Evolutionary conservation across 805 yeast species (phyloP), one percentile per base, ranked within the genome.

Genomic region (Kodamaea jinghongensis): DNA sequence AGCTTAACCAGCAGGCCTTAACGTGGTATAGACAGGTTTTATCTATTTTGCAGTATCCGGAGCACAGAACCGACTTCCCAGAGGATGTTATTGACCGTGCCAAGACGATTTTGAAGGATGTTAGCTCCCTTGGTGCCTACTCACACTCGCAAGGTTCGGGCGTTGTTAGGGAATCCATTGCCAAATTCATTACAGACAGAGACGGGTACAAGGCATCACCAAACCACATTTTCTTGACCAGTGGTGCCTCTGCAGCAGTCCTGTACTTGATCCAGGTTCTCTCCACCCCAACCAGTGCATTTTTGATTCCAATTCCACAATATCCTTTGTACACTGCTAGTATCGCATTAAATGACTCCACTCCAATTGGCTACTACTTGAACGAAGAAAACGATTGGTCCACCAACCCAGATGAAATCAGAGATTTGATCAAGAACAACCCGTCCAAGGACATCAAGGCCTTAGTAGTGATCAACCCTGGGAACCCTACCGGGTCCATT

Each of bases 241-340:
- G 86, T 4, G 99, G 99, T 52, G 99, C 99, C 2, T 90, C 98
- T 9, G 78, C 90, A 16, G 97, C 96, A 1, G 98, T 91, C n/a
- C 73, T 80, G 39, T 80, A 84, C 51, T 66, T 93, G 43, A 66
- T 93, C 39, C 81, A 82, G 36, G 73, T 90, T 20, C 63, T 93
- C 13, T 75, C 93, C 4, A 61, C 71, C 28, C 75, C 75, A 30
- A 63, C 78, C 42, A 74, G 93, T 2, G 95, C 95, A 35, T 86
- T 70, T 56, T 65, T 95, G 63, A 89, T 93, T 49, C 99, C 99
- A 23, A 91, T 93, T 50, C 99, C 99, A 10, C 99, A 93, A 67
- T 93, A 93, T 60, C 99, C 99, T 3, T 74, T 93, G 44, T 93
- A 93, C 67, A 88, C 97, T 3, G 99, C 99, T n/a, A 75, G 96